Percentiles rank a stretch among this genome's conserved stretches.
phyloP scores from a whole-genome alignment of 2,329 filamentous ascomycete genomes.

The Trichoderma arundinaceum region DNA sequence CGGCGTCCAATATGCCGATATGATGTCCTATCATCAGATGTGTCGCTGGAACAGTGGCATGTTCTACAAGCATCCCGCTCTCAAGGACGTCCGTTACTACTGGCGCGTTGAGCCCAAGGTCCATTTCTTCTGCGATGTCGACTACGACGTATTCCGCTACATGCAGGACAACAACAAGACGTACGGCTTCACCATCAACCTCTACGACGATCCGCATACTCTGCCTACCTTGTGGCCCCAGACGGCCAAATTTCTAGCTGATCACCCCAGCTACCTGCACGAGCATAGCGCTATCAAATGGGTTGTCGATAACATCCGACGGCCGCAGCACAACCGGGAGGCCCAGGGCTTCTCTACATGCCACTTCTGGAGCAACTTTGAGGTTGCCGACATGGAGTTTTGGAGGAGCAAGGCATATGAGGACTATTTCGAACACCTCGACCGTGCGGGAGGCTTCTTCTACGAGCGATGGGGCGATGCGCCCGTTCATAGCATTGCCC shows the following conservation, averaged over 20 bases:
- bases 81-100: constrained; percentile 85
- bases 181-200: constrained; percentile 97
- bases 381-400: constrained; percentile 91
- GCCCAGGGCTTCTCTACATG: constrained; percentile 97
- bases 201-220: constrained; percentile 89
- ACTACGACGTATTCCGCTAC: constrained; percentile 98
- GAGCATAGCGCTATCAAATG: constrained; percentile 86
- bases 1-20: constrained; percentile 86
- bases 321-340: constrained; percentile 78
- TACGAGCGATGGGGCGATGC: constrained; percentile 99
- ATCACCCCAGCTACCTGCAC: constrained; percentile 81
- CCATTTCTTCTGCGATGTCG: constrained; percentile 98
- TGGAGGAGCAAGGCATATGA: constrained; percentile 91
- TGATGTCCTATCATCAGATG: constrained; percentile 97
- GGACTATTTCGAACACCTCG: constrained; percentile 94
- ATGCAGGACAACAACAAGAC: constrained; percentile 99
- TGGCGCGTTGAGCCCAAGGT: constrained; percentile 99
- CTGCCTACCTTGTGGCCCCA: constrained; percentile 95
- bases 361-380: constrained; percentile 99
- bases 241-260: constrained; percentile 85
- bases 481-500: constrained; percentile 90
- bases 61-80: constrained; percentile 94
- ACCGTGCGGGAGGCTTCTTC: constrained; percentile 97
- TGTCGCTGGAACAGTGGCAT: constrained; percentile 98
- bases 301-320: constrained; percentile 77